These are phyloP conservation scores for Aureobasidium subglaciale DNA, from an alignment of 2,329 filamentous ascomycete species.

Conservation along the genomic window DNA sequence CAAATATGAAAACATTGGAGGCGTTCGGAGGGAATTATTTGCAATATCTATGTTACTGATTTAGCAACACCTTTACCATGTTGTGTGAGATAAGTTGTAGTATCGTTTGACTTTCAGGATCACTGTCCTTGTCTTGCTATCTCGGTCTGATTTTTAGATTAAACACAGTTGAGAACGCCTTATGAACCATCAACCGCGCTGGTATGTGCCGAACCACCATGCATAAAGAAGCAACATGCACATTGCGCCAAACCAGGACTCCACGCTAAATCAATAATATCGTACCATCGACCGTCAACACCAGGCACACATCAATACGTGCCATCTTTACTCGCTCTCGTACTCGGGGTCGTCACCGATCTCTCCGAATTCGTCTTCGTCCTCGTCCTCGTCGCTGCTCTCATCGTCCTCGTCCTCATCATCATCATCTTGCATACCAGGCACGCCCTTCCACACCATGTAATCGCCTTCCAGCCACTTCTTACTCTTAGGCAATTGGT, in stretches of 20 bases:
- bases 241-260: neutral
- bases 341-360: conserved; percentile 29
- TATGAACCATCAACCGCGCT: neutral
- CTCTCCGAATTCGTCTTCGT: conserved; percentile 38
- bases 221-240: conserved; percentile 2
- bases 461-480: conserved; percentile 84
- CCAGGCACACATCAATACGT: neutral
- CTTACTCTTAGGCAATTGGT: conserved; percentile 79
- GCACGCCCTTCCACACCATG: conserved; percentile 68
- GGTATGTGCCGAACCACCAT: neutral
- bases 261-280: conserved; percentile 13
- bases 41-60: neutral
- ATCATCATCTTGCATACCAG: conserved; percentile 51
- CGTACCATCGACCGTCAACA: neutral
- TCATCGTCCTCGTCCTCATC: conserved; percentile 45
- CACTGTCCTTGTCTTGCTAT: neutral
- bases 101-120: neutral
- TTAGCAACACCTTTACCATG: neutral
- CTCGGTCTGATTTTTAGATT: neutral
- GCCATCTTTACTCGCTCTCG: neutral
- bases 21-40: neutral
- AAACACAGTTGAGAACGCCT: neutral
- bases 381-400: conserved; percentile 33
- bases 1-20: neutral
- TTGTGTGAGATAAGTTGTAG: neutral